Conservation (phyloP, 768 basidiomycete genomes). For the Tricholoma sp. region DNA sequence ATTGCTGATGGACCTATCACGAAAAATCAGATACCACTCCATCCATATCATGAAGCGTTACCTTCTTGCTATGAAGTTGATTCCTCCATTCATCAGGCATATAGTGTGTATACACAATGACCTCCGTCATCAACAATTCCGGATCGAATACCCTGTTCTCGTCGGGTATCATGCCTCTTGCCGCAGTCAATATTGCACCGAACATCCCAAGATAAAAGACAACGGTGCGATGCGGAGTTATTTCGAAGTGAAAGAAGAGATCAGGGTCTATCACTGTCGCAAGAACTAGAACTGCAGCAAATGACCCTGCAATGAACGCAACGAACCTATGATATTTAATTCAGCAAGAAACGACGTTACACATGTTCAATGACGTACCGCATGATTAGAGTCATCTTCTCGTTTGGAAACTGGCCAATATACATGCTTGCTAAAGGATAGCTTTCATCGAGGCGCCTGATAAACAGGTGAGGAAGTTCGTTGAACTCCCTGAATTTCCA, state of each 20-base stretch:
- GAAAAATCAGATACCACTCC: not conserved
- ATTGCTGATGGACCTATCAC: slow-evolving; percentile 79
- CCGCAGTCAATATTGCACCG: slow-evolving; percentile 81
- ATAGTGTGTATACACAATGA: slow-evolving; percentile 92
- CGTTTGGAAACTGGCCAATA: slow-evolving; percentile 97
- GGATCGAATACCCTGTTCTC: slow-evolving; percentile 94
- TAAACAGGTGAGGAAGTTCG: slow-evolving; percentile 91
- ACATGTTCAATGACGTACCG: slow-evolving; percentile 46
- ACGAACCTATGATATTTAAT: slow-evolving; percentile 60
- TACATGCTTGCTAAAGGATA: slow-evolving; percentile 92
- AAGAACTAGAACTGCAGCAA: slow-evolving; percentile 90
- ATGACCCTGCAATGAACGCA: slow-evolving; percentile 94
- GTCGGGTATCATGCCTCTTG: slow-evolving; percentile 93
- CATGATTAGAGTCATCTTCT: slow-evolving; percentile 84
- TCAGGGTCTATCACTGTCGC: slow-evolving; percentile 93
- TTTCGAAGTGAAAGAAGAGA: slow-evolving; percentile 88
- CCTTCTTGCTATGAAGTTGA: slow-evolving; percentile 84
- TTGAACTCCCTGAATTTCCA: slow-evolving; percentile 99
- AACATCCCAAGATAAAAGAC: slow-evolving; percentile 91
- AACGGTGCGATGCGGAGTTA: slow-evolving; percentile 89
- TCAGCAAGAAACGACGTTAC: not conserved
- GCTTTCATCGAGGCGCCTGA: slow-evolving; percentile 79
- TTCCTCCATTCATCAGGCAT: slow-evolving; percentile 93
- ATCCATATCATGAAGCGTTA: slow-evolving; percentile 22
- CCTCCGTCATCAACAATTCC: slow-evolving; percentile 86